These are phyloP conservation scores for Hypsizygus marmoreus DNA, from an alignment of 768 basidiomycete species.

Conservation along the genomic window DNA sequence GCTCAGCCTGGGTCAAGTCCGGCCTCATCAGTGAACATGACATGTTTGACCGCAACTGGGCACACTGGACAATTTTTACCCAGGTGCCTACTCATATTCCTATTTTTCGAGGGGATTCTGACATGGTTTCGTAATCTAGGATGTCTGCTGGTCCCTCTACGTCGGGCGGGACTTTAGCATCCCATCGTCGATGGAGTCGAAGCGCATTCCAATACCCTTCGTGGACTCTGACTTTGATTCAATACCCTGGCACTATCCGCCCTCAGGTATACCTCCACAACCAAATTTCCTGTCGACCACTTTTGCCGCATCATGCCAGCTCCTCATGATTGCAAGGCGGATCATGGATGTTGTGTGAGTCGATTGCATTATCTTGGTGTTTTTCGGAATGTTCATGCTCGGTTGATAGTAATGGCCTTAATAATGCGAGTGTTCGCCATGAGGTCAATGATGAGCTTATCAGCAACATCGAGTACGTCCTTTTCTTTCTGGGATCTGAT, in stretches of 20 bases:
- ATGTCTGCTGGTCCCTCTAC: conserved; percentile 66
- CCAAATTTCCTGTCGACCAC: conserved; percentile 46
- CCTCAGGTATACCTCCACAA: conserved; percentile 39
- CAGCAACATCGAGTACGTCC: conserved; percentile 53
- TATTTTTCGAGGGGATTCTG: not conserved
- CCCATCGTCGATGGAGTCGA: conserved; percentile 35
- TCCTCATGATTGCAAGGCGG: conserved; percentile 48
- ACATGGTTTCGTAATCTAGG: conserved; percentile 31
- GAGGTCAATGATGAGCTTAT: conserved; percentile 48
- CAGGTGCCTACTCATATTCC: conserved; percentile 34
- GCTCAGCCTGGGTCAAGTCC: conserved; percentile 55
- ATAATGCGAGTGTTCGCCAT: conserved; percentile 37
- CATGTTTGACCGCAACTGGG: conserved; percentile 61
- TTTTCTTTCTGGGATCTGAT: not conserved
- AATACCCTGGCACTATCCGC: conserved; percentile 44
- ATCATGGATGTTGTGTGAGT: conserved; percentile 61
- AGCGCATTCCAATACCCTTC: conserved; percentile 46
- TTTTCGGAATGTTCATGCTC: not conserved
- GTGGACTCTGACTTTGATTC: conserved; percentile 53
- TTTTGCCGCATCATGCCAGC: conserved; percentile 50
- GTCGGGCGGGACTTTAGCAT: conserved; percentile 64
- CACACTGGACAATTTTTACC: conserved; percentile 58
- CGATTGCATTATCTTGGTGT: not conserved
- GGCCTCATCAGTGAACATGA: conserved; percentile 54
- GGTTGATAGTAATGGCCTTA: conserved; percentile 43